Evolutionary conservation across 176 grass and related monocot species (phyloP).

Genomic region (Phoenix dactylifera): DNA sequence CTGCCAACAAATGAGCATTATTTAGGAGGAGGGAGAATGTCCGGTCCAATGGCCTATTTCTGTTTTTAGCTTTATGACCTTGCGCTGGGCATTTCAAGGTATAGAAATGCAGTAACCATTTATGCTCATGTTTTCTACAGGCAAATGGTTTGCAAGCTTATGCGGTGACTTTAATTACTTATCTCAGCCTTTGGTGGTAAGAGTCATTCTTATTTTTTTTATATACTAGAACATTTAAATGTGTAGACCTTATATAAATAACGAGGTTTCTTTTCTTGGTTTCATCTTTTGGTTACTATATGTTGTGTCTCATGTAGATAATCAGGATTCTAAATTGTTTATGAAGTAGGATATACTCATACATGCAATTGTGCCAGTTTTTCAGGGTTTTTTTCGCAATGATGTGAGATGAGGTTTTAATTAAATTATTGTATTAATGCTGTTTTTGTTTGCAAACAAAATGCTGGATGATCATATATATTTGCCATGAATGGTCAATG

Average conservation of each 20-base stretch:
- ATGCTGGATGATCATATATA: no score
- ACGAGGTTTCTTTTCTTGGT: no score
- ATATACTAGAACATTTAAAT: background rate
- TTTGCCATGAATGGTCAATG: no score
- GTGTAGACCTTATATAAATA: background rate
- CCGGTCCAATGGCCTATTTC: background rate
- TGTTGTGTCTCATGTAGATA: no score
- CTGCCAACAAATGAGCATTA: no score
- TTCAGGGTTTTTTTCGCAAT: no score
- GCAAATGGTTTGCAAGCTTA: slow-evolving; percentile 97
- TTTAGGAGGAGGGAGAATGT: background rate
- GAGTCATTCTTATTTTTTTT: background rate
- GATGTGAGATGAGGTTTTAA: background rate
- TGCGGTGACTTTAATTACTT: slow-evolving; percentile 79
- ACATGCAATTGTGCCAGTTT: no score
- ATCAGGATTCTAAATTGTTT: no score
- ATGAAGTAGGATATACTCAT: no score
- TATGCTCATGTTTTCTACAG: slow-evolving; percentile 22
- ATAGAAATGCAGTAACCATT: background rate
- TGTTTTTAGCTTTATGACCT: background rate
- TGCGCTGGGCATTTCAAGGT: background rate
- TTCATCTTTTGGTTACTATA: no score
- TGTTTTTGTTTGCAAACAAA: no score
- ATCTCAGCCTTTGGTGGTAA: slow-evolving; percentile 92
- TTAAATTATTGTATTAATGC: background rate